Conservation (phyloP, 2,329 filamentous ascomycete genomes). For the Calonectria pauciramosa region DNA sequence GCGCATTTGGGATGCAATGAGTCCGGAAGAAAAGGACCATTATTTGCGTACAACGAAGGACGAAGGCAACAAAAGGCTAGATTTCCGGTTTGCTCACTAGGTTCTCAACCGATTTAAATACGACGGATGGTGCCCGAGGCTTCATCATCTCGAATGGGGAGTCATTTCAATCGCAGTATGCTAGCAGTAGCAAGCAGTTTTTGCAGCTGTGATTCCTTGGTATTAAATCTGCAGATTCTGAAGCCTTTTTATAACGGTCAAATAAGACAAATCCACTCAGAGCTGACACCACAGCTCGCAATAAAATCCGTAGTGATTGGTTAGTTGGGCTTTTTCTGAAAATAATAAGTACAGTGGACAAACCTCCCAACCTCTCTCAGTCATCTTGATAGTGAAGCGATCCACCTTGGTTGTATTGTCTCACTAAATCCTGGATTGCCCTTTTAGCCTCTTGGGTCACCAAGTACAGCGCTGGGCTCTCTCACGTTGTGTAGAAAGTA, state of each 20-base stretch:
- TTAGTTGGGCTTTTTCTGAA: neutral
- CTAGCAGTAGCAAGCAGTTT: too few relatives aligned
- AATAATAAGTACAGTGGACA: neutral
- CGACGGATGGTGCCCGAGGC: too few relatives aligned
- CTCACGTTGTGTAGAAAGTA: too few relatives aligned
- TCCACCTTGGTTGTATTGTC: neutral
- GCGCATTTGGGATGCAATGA: conserved; percentile 62
- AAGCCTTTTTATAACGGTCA: neutral
- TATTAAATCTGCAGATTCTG: too few relatives aligned
- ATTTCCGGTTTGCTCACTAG: conserved; percentile 59
- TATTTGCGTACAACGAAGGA: conserved; percentile 56
- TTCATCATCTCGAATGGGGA: too few relatives aligned
- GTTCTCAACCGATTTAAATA: neutral
- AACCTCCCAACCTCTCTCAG: neutral
- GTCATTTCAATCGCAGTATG: neutral
- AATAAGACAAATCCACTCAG: neutral
- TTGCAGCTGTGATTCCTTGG: too few relatives aligned
- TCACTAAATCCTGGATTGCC: neutral
- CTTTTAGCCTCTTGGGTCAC: neutral
- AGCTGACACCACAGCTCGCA: neutral
- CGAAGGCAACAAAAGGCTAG: conserved; percentile 59
- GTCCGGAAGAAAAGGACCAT: conserved; percentile 50
- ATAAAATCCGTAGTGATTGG: too few relatives aligned
- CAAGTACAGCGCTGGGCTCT: too few relatives aligned
- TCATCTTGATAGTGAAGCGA: neutral